Evolutionary conservation across 306 rosid species (phyloP), one percentile per base, ranked within the genome.

Genomic region (Cucurbita moschata): DNA sequence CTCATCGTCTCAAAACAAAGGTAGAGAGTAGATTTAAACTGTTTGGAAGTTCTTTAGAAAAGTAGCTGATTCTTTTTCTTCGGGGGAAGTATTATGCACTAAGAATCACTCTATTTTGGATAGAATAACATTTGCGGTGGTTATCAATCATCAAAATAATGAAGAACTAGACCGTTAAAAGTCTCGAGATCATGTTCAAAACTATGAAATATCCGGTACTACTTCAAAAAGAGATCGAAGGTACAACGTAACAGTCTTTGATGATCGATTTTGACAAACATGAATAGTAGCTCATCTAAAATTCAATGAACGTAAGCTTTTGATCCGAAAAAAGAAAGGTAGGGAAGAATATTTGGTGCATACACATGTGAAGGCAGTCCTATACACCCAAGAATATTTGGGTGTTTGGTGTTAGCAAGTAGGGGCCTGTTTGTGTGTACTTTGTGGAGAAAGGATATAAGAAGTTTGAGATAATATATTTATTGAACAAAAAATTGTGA

Each of bases 351-450:
- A 43, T 47, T 68, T 68, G 57, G 58, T 68, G 23, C 73, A 67
- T 67, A 19, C 58, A 26, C 73, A 47, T 68, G 73, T 47, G 57
- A 47, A 30, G 57, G 5, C 52, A 46, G 57, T 68, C 57, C 38
- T 14, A 26, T 68, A 56, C 1, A 26, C 47, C 21, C 16, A 68
- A 3, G 43, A 23, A 43, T 43, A 68, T 26, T 68, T 46, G 2
- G 56, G 21, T 69, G 50, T 30, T 57, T 69, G 56, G 58, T 47
- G 73, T 69, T 69, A 69, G 43, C 42, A 37, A 71, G 77, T 75
- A 70, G 79, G 83, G 76, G 47, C 79, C 79, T 69, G 73, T 69
- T 69, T 69, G 73, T 69, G 73, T 68, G 73, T 69, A 69, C 44
- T 69, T 68, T 69, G 57, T 47, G 7, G 58, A 69, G 73, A 69